Conservation (phyloP, 73 alveolate genomes). For the Effrenium voratum region DNA sequence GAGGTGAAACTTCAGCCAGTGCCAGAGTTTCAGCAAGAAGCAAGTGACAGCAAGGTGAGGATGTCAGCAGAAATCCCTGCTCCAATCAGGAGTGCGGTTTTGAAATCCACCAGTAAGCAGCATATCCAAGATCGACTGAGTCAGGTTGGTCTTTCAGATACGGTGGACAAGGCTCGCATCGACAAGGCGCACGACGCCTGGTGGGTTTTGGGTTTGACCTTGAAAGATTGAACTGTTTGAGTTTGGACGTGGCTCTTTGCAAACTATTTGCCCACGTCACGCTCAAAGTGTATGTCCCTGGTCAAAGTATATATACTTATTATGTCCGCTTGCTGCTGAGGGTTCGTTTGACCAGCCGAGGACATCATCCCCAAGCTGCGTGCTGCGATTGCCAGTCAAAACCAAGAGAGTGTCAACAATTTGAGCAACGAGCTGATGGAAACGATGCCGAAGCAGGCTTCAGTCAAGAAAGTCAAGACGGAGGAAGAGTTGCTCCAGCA, state of each 20-base stretch:
- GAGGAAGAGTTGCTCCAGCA: background rate
- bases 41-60: background rate
- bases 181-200: background rate
- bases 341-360: too few species aligned
- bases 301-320: too few species aligned
- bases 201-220: too few species aligned
- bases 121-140: background rate
- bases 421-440: background rate
- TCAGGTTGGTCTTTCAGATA: background rate
- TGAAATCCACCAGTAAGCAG: background rate
- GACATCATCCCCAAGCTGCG: slow-evolving; percentile 9
- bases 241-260: too few species aligned
- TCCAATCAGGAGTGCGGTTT: background rate
- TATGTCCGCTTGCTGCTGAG: too few species aligned
- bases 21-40: background rate
- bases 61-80: background rate
- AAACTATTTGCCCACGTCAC: too few species aligned
- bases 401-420: background rate
- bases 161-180: background rate
- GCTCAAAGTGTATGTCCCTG: too few species aligned
- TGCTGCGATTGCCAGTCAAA: background rate
- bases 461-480: background rate
- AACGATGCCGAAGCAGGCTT: background rate
- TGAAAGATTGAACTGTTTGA: too few species aligned
- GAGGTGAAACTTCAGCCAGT: background rate